Percentiles rank a stretch among this genome's conserved stretches.
Conservation (phyloP, 768 basidiomycete genomes). For the Pleurotus eryngii region DNA sequence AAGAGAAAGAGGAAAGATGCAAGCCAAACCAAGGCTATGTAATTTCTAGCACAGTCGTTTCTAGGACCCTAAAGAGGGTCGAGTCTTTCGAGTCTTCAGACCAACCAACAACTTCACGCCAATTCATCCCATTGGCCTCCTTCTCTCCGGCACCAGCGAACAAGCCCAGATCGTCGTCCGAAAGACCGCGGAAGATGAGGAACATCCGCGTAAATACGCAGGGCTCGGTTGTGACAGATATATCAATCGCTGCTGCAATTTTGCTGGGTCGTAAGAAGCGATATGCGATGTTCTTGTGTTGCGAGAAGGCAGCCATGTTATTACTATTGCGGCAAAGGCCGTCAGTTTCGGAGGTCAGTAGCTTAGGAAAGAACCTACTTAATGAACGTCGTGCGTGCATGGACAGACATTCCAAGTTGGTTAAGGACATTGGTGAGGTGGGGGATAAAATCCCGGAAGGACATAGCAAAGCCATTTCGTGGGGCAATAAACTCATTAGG, state of each 20-base stretch:
- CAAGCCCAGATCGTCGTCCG: slow-evolving; percentile 72
- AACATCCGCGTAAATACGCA: slow-evolving; percentile 83
- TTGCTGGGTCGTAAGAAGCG: slow-evolving; percentile 79
- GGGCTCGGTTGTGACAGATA: slow-evolving; percentile 76
- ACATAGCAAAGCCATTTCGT: slow-evolving; percentile 83
- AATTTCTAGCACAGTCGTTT: slow-evolving; percentile 77
- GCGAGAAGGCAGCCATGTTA: slow-evolving; percentile 69
- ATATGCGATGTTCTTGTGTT: slow-evolving; percentile 85
- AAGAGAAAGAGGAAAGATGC: not conserved
- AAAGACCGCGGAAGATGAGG: slow-evolving; percentile 80
- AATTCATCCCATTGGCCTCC: slow-evolving; percentile 78
- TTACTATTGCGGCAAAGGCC: slow-evolving; percentile 42
- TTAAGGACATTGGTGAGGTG: slow-evolving; percentile 82
- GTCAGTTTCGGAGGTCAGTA: not conserved
- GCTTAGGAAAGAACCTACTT: slow-evolving; percentile 44
- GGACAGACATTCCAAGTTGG: slow-evolving; percentile 78
- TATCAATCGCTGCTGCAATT: slow-evolving; percentile 84
- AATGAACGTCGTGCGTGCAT: slow-evolving; percentile 79
- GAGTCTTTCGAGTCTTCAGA: slow-evolving; percentile 77
- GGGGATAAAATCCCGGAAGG: slow-evolving; percentile 73
- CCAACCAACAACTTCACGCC: slow-evolving; percentile 80
- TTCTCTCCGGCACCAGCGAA: slow-evolving; percentile 83
- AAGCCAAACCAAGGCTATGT: slow-evolving; percentile 31
- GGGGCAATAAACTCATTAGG: slow-evolving; percentile 77
- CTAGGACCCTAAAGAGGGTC: slow-evolving; percentile 72